Base-by-base conservation (phyloP, 495 filamentous ascomycete species). In the Trichoderma asperelloides region DNA sequence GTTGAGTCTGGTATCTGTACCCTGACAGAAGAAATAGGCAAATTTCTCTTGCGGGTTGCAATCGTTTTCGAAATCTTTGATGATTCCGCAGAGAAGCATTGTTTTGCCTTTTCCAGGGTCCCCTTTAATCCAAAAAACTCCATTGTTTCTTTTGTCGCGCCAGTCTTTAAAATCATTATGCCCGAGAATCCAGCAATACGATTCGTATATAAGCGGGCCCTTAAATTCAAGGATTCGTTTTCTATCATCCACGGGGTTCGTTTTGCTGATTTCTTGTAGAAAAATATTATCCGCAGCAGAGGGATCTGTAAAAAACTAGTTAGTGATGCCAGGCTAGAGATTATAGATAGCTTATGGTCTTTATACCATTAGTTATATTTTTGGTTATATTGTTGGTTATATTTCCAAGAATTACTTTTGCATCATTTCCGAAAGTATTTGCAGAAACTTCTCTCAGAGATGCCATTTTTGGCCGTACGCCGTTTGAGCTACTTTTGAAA, bases 21-120 rank as follows among this genome's bases (percentile, higher is more conserved):
- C 75, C 65, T 81, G 75, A 64, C 77, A 82, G 67, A 83, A 81
- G 70, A 83, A 82, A 70, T 76, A 83, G 27, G 74, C 76, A 13
- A 82, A 16, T 13, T 82, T 21, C 27, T 13, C 9, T 62, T 25
- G 28, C 8, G 16, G 12, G 64, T 28, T 69, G 33, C 62, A 16
- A 21, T 68, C 64, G 2, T 23, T 21, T 21, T 33, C 16, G 23
- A 80, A 68, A 21, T 79, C 65, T 40, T 78, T 68, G 57, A 80
- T 77, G 49, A 81, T 73, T 27, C 76, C 77, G 23, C 72, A 76
- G 41, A 82, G 43, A 2, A 82, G 75, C 81, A 83, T 83, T 23
- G 79, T 81, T 71, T 82, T 82, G 18, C 80, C 79, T 63, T 74
- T 82, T 23, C 79, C 78, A 57, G 76, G 74, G 25, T 72, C 75